Conservation (phyloP, 2,329 filamentous ascomycete species). For the Chalaropsis thielavioides region DNA sequence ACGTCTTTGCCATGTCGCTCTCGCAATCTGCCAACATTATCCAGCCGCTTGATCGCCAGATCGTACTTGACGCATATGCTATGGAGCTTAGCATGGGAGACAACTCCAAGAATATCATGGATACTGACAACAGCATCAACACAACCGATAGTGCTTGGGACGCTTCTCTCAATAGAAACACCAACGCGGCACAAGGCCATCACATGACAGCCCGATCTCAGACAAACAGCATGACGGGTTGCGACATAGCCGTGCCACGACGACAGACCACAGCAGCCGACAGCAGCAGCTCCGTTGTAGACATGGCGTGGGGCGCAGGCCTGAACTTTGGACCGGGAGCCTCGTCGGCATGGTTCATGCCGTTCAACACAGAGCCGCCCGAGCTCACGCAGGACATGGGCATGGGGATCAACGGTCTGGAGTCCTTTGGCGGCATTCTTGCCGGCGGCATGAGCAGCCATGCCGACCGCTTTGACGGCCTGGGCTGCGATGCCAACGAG, state of each 20-base stretch:
- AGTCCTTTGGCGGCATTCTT: slow-evolving; percentile 38
- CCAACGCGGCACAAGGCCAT: background rate
- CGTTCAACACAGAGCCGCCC: slow-evolving; percentile 78
- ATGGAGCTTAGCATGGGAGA: slow-evolving; percentile 31
- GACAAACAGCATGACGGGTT: background rate
- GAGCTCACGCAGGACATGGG: slow-evolving; percentile 38
- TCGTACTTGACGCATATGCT: slow-evolving; percentile 60
- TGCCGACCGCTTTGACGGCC: slow-evolving; percentile 24
- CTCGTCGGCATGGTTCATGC: slow-evolving; percentile 74
- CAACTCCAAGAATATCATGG: slow-evolving; percentile 28
- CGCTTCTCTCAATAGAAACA: background rate
- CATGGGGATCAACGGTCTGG: slow-evolving; percentile 28
- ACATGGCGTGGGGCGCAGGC: background rate
- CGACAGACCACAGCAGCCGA: background rate
- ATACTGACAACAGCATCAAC: slow-evolving; percentile 18
- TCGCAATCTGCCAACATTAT: slow-evolving; percentile 39
- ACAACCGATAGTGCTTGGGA: background rate
- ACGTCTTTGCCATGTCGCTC: slow-evolving; percentile 40
- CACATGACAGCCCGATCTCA: background rate
- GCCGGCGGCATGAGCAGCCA: slow-evolving; percentile 26
- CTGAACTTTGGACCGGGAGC: slow-evolving; percentile 29
- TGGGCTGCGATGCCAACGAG: background rate
- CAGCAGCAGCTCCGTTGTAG: background rate
- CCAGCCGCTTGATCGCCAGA: slow-evolving; percentile 58
- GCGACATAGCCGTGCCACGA: background rate